Percentiles rank a stretch among this genome's conserved stretches.
Conservation (phyloP, 2,329 filamentous ascomycete genomes). For the Acrocalymma vagum region DNA sequence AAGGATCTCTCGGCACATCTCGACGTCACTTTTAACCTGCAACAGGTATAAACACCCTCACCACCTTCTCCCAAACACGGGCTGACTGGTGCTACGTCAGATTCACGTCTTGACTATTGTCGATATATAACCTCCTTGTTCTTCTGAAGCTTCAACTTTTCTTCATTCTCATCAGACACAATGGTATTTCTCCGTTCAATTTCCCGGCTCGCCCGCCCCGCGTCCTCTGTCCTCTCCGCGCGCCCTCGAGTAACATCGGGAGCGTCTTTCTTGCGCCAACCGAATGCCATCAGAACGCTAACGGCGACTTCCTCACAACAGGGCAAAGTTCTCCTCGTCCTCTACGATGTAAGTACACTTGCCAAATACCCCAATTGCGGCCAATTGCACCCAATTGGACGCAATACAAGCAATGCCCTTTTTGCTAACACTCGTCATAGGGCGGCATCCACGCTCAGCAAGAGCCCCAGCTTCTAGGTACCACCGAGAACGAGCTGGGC, state of each 20-base stretch:
- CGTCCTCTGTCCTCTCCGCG: slow-evolving; percentile 60
- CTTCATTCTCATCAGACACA: slow-evolving; percentile 46
- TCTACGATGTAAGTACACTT: slow-evolving; percentile 80
- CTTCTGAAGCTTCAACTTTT: slow-evolving; percentile 25
- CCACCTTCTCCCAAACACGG: slow-evolving; percentile 21
- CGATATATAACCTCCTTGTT: slow-evolving; percentile 31
- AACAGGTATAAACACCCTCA: slow-evolving; percentile 36
- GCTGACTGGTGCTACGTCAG: slow-evolving; percentile 39
- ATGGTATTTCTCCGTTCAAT: slow-evolving; percentile 71
- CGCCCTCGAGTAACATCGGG: slow-evolving; percentile 50
- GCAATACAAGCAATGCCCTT: too few species aligned
- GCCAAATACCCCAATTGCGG: slow-evolving; percentile 3
- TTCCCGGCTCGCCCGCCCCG: slow-evolving; percentile 65
- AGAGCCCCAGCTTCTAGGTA: slow-evolving; percentile 88
- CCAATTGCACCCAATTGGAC: slow-evolving; percentile 11
- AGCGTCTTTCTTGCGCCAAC: slow-evolving; percentile 55
- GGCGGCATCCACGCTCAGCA: slow-evolving; percentile 86
- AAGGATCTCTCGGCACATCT: slow-evolving; percentile 11
- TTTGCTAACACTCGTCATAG: slow-evolving; percentile 51
- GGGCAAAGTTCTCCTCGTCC: slow-evolving; percentile 94
- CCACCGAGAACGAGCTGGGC: slow-evolving; percentile 98
- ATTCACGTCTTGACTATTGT: slow-evolving; percentile 28
- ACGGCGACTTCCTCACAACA: slow-evolving; percentile 73
- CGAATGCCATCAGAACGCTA: slow-evolving; percentile 67
- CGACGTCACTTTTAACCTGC: slow-evolving; percentile 32